Base-by-base conservation (phyloP, 345 rosid genomes). In the Pugionium dolabratum region DNA sequence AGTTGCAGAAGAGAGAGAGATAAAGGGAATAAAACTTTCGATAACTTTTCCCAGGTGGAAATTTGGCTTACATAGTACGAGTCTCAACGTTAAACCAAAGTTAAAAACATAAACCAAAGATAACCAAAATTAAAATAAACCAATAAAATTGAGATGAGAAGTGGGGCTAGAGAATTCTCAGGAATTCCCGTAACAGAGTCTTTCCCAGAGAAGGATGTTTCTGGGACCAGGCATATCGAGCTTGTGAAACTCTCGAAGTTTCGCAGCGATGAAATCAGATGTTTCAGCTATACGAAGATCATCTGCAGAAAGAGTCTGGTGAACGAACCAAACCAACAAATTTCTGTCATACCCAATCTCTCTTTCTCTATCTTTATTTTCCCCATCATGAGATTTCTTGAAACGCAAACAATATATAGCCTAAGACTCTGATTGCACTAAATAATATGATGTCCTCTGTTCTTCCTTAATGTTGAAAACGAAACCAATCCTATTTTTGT, bases 261-360 rank as follows among this genome's bases (percentile, higher is more conserved):
- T 89, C 28, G 87, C 77, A 5, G 97, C 97, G 47, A 95, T 42
- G 18, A 85, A 76, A 55, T 77, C 82, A 55, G 99, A 95, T 64
- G 71, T 82, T 56, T 83, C 84, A 1, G 62, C 70, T 55, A 80
- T 76, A 34, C 86, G 91, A 5, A 95, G 88, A 69, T 95, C 99
- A 49, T 74, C 84, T 62, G 97, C 96, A 5, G 96, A 84, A 42
- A 95, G 87, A 25, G 99, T 91, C 99, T 95, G 88, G 59, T 54
- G 71, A 62, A 66, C 76, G 18, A 29, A 76, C 55, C 30, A 72
- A 66, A 54, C 69, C 54, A 53, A 58, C 48, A 31, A n/a, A 35
- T 58, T 47, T 37, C 26, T 62, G 54, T 73, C 72, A 73, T 64
- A 58, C 9, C 56, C 28, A 65, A 66, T 51, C 62, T 64, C 65